These are phyloP conservation scores for Ceratocystis cacaofunesta DNA, from an alignment of 2,329 filamentous ascomycete species.

Conservation along the genomic window DNA sequence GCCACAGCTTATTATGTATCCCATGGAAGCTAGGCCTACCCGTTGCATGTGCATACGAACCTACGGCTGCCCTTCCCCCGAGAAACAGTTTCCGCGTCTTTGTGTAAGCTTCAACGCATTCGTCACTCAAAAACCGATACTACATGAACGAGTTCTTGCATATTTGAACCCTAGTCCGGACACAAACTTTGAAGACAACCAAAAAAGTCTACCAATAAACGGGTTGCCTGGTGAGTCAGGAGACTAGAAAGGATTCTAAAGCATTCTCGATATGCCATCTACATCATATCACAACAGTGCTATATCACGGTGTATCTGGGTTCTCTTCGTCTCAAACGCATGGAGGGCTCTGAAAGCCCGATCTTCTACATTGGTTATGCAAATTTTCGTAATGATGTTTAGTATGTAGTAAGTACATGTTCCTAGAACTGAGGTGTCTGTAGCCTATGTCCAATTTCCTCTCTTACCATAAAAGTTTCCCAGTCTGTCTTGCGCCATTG, in stretches of 20 bases:
- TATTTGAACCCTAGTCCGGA: conserved; percentile 22
- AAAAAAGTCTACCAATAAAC: background rate
- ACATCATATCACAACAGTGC: background rate
- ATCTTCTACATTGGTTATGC: background rate
- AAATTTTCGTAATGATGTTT: background rate
- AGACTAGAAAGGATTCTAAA: background rate
- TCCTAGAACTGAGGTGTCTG: background rate
- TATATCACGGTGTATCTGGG: background rate
- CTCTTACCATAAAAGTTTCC: background rate
- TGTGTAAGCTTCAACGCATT: conserved; percentile 31
- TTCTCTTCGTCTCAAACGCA: background rate
- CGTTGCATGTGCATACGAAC: conserved; percentile 24
- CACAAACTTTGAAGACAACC: background rate
- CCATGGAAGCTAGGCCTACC: conserved; percentile 22
- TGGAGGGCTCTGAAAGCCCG: background rate
- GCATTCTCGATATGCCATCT: background rate
- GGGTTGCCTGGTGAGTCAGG: background rate
- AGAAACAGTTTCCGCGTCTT: conserved; percentile 24
- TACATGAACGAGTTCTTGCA: conserved; percentile 24
- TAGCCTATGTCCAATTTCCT: background rate
- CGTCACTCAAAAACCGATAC: conserved; percentile 23
- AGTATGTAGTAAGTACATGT: background rate
- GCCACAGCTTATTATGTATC: background rate
- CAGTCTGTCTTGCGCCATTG: background rate
- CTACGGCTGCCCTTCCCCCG: conserved; percentile 25